These are phyloP conservation scores for Phytophthora fragariae DNA, from an alignment of 352 stramenopile species.

Conservation along the genomic window DNA sequence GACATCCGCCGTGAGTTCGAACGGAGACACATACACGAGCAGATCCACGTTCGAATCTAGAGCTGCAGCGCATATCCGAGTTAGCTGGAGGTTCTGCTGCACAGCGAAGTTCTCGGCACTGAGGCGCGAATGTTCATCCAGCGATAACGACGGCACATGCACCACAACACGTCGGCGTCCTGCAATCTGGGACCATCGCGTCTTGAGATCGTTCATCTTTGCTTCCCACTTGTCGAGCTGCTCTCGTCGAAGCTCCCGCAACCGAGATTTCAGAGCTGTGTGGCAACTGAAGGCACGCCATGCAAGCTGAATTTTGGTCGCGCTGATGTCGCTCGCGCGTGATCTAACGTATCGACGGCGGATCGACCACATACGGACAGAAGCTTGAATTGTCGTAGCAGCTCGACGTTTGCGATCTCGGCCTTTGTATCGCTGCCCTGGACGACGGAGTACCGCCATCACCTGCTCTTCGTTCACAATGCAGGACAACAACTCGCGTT, in stretches of 20 bases:
- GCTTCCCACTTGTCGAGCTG: conserved; percentile 54
- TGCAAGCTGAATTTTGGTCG: conserved; percentile 63
- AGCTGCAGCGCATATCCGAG: conserved; percentile 69
- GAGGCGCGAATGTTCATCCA: conserved; percentile 73
- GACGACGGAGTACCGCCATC: conserved; percentile 58
- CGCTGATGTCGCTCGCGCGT: conserved; percentile 50
- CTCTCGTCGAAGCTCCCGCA: conserved; percentile 46
- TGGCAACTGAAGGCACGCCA: conserved; percentile 67
- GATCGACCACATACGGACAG: conserved; percentile 68
- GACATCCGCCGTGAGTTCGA: conserved; percentile 79
- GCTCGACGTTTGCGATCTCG: conserved; percentile 71
- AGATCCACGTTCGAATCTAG: conserved; percentile 83
- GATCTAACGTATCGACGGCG: conserved; percentile 56
- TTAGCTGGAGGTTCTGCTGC: conserved; percentile 87
- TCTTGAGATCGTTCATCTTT: conserved; percentile 56
- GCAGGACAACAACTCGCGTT: conserved; percentile 75
- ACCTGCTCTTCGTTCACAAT: conserved; percentile 92
- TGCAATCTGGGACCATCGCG: conserved; percentile 65
- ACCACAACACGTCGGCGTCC: conserved; percentile 69
- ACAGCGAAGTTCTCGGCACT: conserved; percentile 72
- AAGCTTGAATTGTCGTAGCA: conserved; percentile 76
- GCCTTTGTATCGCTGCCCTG: conserved; percentile 83
- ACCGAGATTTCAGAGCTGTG: conserved; percentile 44
- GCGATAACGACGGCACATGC: conserved; percentile 84
- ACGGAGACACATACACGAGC: conserved; percentile 89